phyloP scores from a whole-genome alignment of 202 grass and related monocot species.

The Dendrocalamus latiflorus region DNA sequence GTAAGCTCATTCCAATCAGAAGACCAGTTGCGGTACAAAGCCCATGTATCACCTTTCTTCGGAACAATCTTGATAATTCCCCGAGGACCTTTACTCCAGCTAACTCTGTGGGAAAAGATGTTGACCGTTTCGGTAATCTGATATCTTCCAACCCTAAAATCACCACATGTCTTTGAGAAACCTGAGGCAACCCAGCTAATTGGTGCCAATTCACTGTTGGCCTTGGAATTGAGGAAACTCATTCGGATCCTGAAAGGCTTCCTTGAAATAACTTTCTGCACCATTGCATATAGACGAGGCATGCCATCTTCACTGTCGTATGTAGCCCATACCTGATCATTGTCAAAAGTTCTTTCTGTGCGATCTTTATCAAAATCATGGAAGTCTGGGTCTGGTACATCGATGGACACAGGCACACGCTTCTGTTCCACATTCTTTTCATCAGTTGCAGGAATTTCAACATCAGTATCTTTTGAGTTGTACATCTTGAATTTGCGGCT shows the following conservation, averaged over 20 bases:
- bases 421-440: conserved; percentile 38
- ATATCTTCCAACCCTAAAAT: conserved; percentile 92
- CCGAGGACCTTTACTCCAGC: conserved; percentile 79
- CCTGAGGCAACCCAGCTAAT: conserved; percentile 85
- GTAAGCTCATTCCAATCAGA: conserved; percentile 86
- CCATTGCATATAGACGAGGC: conserved; percentile 89
- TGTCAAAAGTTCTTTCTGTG: conserved; percentile 83
- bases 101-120: conserved; percentile 92
- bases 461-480: conserved; percentile 17
- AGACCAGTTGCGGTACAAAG: conserved; percentile 86
- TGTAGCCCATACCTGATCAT: conserved; percentile 92
- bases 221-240: conserved; percentile 93
- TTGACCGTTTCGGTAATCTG: conserved; percentile 75
- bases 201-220: conserved; percentile 80
- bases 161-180: conserved; percentile 83
- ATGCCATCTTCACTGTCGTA: conserved; percentile 97
- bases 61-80: conserved; percentile 85
- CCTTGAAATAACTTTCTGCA: conserved; percentile 82
- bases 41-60: too few species aligned
- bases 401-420: conserved; percentile 61
- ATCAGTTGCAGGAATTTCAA: conserved; percentile 12
- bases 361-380: conserved; percentile 96
- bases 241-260: conserved; percentile 85
- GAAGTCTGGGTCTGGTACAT: conserved; percentile 96
- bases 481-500: conserved; percentile 24